Conservation (phyloP, 2,329 filamentous ascomycete species). For the Tolypocladium tundrense region DNA sequence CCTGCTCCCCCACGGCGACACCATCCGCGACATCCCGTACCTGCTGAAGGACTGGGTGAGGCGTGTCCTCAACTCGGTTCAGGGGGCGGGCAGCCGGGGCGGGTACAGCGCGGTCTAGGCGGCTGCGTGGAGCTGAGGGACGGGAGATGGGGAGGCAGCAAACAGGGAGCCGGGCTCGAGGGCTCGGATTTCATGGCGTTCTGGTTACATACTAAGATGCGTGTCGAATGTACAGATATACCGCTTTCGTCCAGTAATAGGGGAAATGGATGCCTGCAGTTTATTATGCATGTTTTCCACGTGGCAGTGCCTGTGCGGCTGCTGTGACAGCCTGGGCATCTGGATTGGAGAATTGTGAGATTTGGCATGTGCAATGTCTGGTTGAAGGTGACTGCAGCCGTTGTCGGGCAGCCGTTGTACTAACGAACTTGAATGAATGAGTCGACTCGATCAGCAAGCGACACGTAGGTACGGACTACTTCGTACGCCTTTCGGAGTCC, state of each 20-base stretch:
- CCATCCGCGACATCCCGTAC: conserved; percentile 85
- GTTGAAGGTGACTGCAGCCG: too few species aligned
- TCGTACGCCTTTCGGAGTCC: not conserved
- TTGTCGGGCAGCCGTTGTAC: too few species aligned
- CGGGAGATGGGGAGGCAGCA: not conserved
- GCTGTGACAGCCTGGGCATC: too few species aligned
- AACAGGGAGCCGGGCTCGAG: not conserved
- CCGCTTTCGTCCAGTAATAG: not conserved
- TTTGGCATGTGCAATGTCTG: too few species aligned
- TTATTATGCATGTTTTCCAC: not conserved
- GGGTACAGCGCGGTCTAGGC: conserved; percentile 86
- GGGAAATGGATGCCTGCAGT: not conserved
- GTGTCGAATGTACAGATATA: not conserved
- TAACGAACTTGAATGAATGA: too few species aligned
- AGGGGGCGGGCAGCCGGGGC: conserved; percentile 73
- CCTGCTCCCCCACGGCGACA: conserved; percentile 82
- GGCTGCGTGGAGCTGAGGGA: not conserved
- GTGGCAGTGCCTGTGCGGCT: not conserved
- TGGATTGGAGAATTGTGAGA: too few species aligned
- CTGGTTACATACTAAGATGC: not conserved
- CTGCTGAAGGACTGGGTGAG: conserved; percentile 81
- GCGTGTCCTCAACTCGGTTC: conserved; percentile 70
- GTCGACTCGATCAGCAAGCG: not conserved
- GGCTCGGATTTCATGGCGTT: not conserved
- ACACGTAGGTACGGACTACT: not conserved